phyloP scores from a whole-genome alignment of 345 rosid species.

The Melastoma malabathricum region DNA sequence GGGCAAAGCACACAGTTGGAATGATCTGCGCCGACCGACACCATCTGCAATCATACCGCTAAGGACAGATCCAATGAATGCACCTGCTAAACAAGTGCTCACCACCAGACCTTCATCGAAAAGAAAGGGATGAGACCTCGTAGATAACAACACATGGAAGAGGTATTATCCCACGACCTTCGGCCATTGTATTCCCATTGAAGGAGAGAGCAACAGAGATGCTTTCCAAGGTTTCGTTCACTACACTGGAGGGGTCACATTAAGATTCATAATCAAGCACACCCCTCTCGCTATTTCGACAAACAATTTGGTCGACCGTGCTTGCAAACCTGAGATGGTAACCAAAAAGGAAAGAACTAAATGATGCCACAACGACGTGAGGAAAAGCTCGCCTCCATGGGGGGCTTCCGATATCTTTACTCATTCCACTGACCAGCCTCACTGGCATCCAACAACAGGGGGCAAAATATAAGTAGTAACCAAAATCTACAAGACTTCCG shows the following conservation, averaged over 20 bases:
- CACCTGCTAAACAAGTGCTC: slow-evolving; percentile 89
- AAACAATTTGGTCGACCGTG: neutral
- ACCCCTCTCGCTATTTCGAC: too few relatives aligned
- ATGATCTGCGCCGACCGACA: slow-evolving; percentile 81
- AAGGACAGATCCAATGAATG: slow-evolving; percentile 68
- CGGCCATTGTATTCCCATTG: slow-evolving; percentile 69
- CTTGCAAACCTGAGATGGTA: slow-evolving; percentile 86
- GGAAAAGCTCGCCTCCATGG: slow-evolving; percentile 73
- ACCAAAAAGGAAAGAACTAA: slow-evolving; percentile 71
- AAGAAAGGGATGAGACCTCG: slow-evolving; percentile 6
- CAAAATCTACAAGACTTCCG: neutral
- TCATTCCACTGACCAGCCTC: slow-evolving; percentile 32
- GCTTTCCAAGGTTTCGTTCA: slow-evolving; percentile 87
- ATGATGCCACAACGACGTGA: slow-evolving; percentile 61
- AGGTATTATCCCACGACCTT: slow-evolving; percentile 36
- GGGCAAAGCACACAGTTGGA: slow-evolving; percentile 79
- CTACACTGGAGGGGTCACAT: slow-evolving; percentile 45
- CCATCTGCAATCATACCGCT: slow-evolving; percentile 93
- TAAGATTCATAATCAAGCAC: neutral
- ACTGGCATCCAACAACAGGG: slow-evolving; percentile 25
- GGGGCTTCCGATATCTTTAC: slow-evolving; percentile 55
- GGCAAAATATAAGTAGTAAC: slow-evolving; percentile 5
- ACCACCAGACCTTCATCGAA: slow-evolving; percentile 68
- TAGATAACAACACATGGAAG: neutral
- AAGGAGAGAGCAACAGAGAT: slow-evolving; percentile 79